Evolutionary conservation across 352 stramenopile species (phyloP), one percentile per base, ranked within the genome.

Genomic region (Phytopythium delawarense): DNA sequence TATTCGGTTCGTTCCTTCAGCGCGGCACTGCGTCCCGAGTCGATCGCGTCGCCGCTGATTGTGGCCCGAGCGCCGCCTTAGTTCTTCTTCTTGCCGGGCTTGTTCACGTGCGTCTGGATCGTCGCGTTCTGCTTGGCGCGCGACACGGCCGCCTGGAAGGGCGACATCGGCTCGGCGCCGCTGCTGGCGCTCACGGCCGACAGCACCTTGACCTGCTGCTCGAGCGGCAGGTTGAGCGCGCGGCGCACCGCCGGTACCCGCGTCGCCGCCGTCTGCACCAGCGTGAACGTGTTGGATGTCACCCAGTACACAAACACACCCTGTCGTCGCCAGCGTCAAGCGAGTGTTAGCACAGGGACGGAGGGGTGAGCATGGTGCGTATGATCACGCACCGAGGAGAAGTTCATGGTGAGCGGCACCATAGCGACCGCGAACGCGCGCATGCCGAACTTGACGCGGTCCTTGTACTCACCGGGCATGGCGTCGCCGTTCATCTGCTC

Each of bases 281-380:
- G 55, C 40, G 87, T 91, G 74, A 84, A 95, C 55, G 76, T 67
- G 72, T 92, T 95, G 44, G 84, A 94, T 51, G 74, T 90, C 62
- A 95, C 83, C 87, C 87, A 95, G 79, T 94, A 95, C 34, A 95
- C 74, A 20, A 95, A 85, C 40, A 95, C 83, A 40, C 84, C 84
- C 82, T 91, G 61, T 56, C n/a, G n/a, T 13, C 25, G 40, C 25
- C 25, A 30, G 1, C 25, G 25, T 30, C 25, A 30, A 30, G 25
- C 25, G 25, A 59, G 48, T 61, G 25, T 49, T 16, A 50, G 62
- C 6, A 21, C 8, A 58, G n/a, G 7, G 39, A 37, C 23, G n/a
- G 39, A 13, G 1, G 7, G 15, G 39, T 45, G 39, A 45, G 1
- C 3, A n/a, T 15, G 15, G n/a, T 13, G 39, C 21, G 39, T 11